Evolutionary conservation across 1,284 basidiomycete species (phyloP), one percentile per base, ranked within the genome.

Genomic region (Coniferiporia sulphurascens): DNA sequence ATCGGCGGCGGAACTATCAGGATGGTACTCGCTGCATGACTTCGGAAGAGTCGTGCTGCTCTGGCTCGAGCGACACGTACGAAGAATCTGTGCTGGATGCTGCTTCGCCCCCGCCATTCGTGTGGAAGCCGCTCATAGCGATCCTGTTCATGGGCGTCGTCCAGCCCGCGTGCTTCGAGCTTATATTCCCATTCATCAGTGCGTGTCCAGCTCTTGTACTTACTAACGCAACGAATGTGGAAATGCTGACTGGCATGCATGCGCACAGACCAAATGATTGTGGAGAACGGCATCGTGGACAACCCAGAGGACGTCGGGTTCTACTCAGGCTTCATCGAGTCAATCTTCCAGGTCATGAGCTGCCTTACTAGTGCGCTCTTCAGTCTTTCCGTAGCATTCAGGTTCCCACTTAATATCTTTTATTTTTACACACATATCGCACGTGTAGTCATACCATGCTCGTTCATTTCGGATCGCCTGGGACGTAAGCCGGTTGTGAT

Each of bases 161-260:
- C 12, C 38, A 60, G 10, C 64, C 64, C 5, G 34, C 64, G 36
- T 58, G 38, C 15, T 65, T 64, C 44, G 64, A 66, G 45, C 35
- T 66, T 17, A 64, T 67, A 36, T 67, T 66, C 50, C 66, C 66
- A 3, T 67, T 67, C 52, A 57, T 67, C 15, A 65, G 63, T 56
- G 49, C 59, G 63, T 60, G 27, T 27, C 5, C 5, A 5, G 27
- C 27, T 27, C 27, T 27, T 10, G 12, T 3, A 41, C 9, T 41
- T 41, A 41, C 3, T 12, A 41, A 2, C 38, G 38, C 9, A 21
- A 7, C 21, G 32, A 19, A 17, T 49, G 27, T 5, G 19, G 15
- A 21, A 19, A 45, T 50, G 32, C 48, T 34, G 27, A 27, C 5
- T 27, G 27, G 27, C 3, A 5, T 27, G 27, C 27, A 27, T 27